These are phyloP conservation scores for Podila epigama DNA, from an alignment of 192 early-diverging fungal species.

Conservation along the genomic window DNA sequence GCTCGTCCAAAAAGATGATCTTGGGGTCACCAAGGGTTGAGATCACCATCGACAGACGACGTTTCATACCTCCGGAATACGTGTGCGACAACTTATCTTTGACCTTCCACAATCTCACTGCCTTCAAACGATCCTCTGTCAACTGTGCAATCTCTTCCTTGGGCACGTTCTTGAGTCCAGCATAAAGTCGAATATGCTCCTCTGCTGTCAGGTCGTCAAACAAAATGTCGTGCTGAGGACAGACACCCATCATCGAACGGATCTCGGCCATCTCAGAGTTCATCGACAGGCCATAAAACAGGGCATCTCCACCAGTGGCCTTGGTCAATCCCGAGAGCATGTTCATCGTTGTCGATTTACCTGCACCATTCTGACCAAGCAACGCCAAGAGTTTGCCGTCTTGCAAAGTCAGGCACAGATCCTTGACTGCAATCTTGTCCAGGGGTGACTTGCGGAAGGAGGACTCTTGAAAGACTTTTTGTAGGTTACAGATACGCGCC, in stretches of 20 bases:
- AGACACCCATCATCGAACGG: conserved; percentile 77
- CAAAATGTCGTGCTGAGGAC: conserved; percentile 80
- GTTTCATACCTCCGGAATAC: conserved; percentile 81
- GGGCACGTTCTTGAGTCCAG: conserved; percentile 78
- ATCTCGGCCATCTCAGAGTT: conserved; percentile 68
- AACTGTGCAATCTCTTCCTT: conserved; percentile 55
- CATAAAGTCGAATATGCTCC: conserved; percentile 78
- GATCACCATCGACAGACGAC: conserved; percentile 74
- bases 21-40: conserved; percentile 76
- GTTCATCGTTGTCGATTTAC: conserved; percentile 81
- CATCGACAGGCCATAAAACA: conserved; percentile 68
- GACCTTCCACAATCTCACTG: conserved; percentile 73
- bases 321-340: conserved; percentile 80
- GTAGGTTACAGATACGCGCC: conserved; percentile 62
- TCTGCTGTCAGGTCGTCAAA: conserved; percentile 77
- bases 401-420: conserved; percentile 57
- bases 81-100: conserved; percentile 66
- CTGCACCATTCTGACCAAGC: conserved; percentile 80
- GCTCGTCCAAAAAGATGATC: conserved; percentile 76
- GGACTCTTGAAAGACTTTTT: conserved; percentile 61
- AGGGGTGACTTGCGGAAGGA: conserved; percentile 42
- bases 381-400: conserved; percentile 67
- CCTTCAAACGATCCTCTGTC: conserved; percentile 71
- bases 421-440: conserved; percentile 63
- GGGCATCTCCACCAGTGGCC: conserved; percentile 70